Conservation (phyloP, 306 rosid species). For the Vigna trinervia region DNA sequence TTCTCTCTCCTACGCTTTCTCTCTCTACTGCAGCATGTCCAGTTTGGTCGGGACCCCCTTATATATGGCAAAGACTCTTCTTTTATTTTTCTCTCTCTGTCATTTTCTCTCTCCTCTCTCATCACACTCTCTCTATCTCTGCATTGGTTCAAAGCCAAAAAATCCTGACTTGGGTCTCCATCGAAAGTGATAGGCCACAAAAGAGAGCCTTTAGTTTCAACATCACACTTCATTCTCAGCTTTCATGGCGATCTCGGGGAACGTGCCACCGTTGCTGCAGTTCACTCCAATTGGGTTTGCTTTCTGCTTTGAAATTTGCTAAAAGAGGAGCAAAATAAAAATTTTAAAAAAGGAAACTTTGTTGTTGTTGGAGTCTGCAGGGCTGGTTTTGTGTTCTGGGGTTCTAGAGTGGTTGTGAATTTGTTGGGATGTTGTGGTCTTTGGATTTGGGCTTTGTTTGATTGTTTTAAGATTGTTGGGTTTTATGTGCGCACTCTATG, state of each 20-base stretch:
- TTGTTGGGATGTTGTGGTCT: slow-evolving; percentile 46
- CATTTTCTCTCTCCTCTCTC: slow-evolving; percentile 41
- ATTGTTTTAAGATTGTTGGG: slow-evolving; percentile 37
- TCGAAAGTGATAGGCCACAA: slow-evolving; percentile 75
- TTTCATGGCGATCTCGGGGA: slow-evolving; percentile 65
- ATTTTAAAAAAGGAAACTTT: slow-evolving; percentile 19
- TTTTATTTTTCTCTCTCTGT: slow-evolving; percentile 48
- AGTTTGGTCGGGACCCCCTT: slow-evolving; percentile 79
- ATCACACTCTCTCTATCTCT: slow-evolving; percentile 27
- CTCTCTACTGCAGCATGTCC: slow-evolving; percentile 64
- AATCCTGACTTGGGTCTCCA: slow-evolving; percentile 57
- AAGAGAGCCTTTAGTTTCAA: slow-evolving; percentile 54
- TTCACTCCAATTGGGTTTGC: slow-evolving; percentile 48
- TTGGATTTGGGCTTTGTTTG: slow-evolving; percentile 53
- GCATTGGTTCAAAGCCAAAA: slow-evolving; percentile 49
- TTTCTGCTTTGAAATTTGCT: slow-evolving; percentile 40
- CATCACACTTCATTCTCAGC: slow-evolving; percentile 37
- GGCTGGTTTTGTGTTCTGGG: slow-evolving; percentile 12
- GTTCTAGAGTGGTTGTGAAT: slow-evolving; percentile 27
- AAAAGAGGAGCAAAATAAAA: not conserved
- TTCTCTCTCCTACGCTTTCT: slow-evolving; percentile 54
- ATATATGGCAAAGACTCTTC: slow-evolving; percentile 54
- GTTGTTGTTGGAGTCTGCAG: not conserved
- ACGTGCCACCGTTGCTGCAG: slow-evolving; percentile 48
- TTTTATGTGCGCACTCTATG: slow-evolving; percentile 39